phyloP scores from a whole-genome alignment of 371 early-diverging fungal genomes.

The Mucor indicus region DNA sequence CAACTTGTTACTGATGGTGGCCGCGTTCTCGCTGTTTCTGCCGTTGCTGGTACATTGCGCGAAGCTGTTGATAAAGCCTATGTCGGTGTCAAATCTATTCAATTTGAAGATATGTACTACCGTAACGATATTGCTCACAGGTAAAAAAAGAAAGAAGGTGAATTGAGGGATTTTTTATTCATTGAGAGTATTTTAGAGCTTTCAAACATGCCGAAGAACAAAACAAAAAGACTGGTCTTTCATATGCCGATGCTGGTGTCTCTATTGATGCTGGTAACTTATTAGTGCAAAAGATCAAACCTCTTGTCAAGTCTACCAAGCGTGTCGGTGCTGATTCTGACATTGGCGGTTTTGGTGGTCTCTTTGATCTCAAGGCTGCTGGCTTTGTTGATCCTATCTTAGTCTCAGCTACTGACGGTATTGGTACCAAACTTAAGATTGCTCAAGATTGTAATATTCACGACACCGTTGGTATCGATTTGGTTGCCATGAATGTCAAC shows the following conservation, averaged over 20 bases:
- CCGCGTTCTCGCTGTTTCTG: constrained; percentile 92
- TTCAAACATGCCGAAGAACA: constrained; percentile 54
- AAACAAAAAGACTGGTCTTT: constrained; percentile 48
- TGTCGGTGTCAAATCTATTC: constrained; percentile 59
- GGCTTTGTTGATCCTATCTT: constrained; percentile 90
- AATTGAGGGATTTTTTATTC: neutral
- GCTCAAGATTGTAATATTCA: constrained; percentile 84
- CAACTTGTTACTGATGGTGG: constrained; percentile 89
- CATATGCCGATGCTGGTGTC: constrained; percentile 96
- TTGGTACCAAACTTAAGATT: constrained; percentile 97
- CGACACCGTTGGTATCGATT: constrained; percentile 92
- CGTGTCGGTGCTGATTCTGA: constrained; percentile 93
- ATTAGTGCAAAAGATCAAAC: constrained; percentile 93
- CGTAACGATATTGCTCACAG: constrained; percentile 92
- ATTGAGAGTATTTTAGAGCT: constrained; percentile 41
- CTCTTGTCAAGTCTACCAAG: constrained; percentile 86
- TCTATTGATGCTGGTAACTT: constrained; percentile 94
- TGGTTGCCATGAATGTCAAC: constrained; percentile 99
- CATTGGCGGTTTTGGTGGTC: constrained; percentile 97
- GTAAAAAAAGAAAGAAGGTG: constrained; percentile 7
- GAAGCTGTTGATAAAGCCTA: constrained; percentile 80
- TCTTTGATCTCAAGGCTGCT: constrained; percentile 92
- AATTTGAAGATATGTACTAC: constrained; percentile 83
- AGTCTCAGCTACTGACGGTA: constrained; percentile 96
- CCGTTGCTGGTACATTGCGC: constrained; percentile 67